These are phyloP conservation scores for Chaetoscypha palmicola DNA, from an alignment of 2,329 filamentous ascomycete genomes.

Conservation along the genomic window DNA sequence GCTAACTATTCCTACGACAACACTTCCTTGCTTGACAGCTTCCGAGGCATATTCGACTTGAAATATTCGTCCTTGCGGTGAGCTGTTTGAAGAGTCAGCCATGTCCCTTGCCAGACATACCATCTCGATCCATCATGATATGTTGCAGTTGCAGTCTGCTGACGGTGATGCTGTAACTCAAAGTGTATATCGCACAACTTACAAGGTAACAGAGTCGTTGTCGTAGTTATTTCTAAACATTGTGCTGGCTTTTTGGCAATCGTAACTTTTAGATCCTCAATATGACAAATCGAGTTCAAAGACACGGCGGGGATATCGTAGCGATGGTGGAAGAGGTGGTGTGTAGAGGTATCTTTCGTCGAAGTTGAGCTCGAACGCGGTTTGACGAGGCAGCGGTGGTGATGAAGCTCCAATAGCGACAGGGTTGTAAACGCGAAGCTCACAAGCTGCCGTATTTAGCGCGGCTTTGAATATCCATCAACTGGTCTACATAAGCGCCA, in stretches of 20 bases:
- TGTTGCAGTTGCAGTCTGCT: too few relatives aligned
- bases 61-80: conserved; percentile 97
- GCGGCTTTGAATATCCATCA: too few relatives aligned
- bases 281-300: neutral
- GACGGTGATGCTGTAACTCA: too few relatives aligned
- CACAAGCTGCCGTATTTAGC: conserved; percentile 13
- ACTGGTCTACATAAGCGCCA: too few relatives aligned
- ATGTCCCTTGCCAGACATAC: too few relatives aligned
- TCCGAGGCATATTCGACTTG: conserved; percentile 99
- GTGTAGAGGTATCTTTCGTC: conserved; percentile 3
- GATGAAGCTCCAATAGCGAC: conserved; percentile 26
- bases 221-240: conserved; percentile 99
- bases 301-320: conserved; percentile 5
- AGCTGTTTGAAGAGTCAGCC: conserved; percentile 51
- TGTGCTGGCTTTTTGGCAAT: conserved; percentile 38
- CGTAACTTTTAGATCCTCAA: too few relatives aligned
- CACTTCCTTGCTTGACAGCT: conserved; percentile 97
- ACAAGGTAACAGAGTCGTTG: conserved; percentile 99
- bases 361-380: neutral
- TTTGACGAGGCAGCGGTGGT: conserved; percentile 26
- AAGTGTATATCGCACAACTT: conserved; percentile 39
- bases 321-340: conserved; percentile 1
- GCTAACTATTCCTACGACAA: conserved; percentile 93
- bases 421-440: neutral
- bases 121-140: too few relatives aligned